Conservation (phyloP, 352 stramenopile genomes). For the Phytopythium sindhum region DNA sequence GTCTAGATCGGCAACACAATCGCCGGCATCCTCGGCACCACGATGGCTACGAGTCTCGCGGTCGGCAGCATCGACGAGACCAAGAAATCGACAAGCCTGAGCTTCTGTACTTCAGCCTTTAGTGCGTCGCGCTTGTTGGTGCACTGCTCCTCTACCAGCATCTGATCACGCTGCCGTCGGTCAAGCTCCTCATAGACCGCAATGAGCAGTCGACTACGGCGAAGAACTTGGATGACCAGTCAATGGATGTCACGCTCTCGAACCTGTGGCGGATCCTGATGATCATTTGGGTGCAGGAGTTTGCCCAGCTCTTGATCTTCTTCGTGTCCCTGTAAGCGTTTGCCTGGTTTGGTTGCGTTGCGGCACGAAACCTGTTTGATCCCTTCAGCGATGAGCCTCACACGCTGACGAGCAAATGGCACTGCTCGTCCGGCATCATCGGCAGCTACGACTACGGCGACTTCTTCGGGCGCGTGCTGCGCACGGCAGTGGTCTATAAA, state of each 20-base stretch:
- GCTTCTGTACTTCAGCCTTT: too few species aligned
- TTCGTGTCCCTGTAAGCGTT: constrained; percentile 56
- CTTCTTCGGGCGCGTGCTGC: too few species aligned
- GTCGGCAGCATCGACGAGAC: constrained; percentile 42
- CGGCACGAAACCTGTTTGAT: constrained; percentile 25
- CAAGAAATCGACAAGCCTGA: too few species aligned
- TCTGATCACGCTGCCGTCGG: constrained; percentile 29
- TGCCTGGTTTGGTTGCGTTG: constrained; percentile 50
- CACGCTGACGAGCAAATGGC: too few species aligned
- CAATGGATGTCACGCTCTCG: constrained; percentile 21
- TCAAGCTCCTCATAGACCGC: constrained; percentile 54
- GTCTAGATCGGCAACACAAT: constrained; percentile 40
- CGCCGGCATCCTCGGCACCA: constrained; percentile 49
- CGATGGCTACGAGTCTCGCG: constrained; percentile 37
- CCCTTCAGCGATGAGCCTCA: constrained; percentile 18
- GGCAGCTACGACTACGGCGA: too few species aligned
- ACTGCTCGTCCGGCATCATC: too few species aligned
- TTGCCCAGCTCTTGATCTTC: constrained; percentile 56
- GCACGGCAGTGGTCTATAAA: too few species aligned
- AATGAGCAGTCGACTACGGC: constrained; percentile 16
- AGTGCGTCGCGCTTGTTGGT: constrained; percentile 29
- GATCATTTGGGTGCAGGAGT: constrained; percentile 42
- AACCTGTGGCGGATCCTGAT: constrained; percentile 46
- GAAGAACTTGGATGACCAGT: not conserved
- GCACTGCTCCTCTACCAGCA: constrained; percentile 45